phyloP scores from a whole-genome alignment of 805 yeast genomes.

The Danielia oregonensis region DNA sequence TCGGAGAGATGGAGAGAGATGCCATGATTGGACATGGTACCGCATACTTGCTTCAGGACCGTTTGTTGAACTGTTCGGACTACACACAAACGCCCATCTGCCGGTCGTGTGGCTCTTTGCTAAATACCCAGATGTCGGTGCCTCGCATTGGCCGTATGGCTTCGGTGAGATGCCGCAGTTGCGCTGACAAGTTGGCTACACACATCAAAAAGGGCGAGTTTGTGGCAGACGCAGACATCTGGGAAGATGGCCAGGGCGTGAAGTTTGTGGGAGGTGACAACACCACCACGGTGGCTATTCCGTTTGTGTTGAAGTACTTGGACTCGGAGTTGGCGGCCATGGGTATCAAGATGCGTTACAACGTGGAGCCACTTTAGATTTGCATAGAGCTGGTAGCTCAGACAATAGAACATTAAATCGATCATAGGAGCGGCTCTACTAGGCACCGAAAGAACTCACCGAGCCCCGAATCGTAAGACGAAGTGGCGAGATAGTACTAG shows the following conservation, averaged over 20 bases:
- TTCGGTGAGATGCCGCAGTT: constrained; percentile 81
- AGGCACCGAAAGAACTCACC: too few relatives aligned
- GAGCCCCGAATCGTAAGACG: too few relatives aligned
- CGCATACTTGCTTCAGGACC: constrained; percentile 88
- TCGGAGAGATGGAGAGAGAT: constrained; percentile 99
- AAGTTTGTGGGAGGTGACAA: constrained; percentile 88
- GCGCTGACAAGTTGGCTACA: constrained; percentile 69
- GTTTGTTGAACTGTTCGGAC: constrained; percentile 92
- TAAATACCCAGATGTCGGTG: constrained; percentile 85
- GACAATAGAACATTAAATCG: too few relatives aligned
- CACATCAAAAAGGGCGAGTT: constrained; percentile 44
- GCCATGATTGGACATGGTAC: constrained; percentile 98
- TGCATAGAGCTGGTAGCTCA: constrained; percentile 6
- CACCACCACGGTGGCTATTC: constrained; percentile 94
- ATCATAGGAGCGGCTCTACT: too few relatives aligned
- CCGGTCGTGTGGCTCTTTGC: constrained; percentile 87
- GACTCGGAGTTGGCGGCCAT: constrained; percentile 95
- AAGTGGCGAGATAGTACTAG: too few relatives aligned
- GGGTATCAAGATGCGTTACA: constrained; percentile 93
- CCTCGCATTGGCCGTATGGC: constrained; percentile 86
- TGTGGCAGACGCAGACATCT: constrained; percentile 68
- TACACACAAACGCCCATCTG: constrained; percentile 90
- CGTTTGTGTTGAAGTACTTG: constrained; percentile 90
- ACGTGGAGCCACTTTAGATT: constrained; percentile 57
- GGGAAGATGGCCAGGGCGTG: constrained; percentile 98